Conservation (phyloP, 2,329 filamentous ascomycete species). For the Calonectria henricotiae region DNA sequence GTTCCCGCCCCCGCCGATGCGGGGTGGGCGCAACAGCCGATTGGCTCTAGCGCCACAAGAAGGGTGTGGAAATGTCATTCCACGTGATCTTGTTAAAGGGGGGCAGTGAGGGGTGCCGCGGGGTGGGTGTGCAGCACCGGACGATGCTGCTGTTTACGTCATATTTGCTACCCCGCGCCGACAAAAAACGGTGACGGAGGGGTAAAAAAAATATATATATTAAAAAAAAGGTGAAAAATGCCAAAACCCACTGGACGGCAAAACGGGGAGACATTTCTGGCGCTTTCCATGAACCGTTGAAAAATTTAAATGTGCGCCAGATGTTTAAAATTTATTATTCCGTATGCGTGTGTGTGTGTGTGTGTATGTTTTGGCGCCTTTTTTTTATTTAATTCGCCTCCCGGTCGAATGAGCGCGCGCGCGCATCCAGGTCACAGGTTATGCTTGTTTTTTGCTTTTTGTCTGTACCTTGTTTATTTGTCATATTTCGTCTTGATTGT, state of each 20-base stretch:
- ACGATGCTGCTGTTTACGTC: conserved; percentile 45
- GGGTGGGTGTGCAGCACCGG: background rate
- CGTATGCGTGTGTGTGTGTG: background rate
- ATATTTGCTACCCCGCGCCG: conserved; percentile 40
- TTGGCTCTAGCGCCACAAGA: conserved; percentile 33
- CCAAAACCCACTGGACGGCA: background rate
- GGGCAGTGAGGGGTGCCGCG: conserved; percentile 13
- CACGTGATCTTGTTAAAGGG: conserved; percentile 36
- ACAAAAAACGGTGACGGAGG: conserved; percentile 26
- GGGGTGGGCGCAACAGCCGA: conserved; percentile 41
- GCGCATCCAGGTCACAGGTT: background rate
- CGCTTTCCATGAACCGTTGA: background rate
- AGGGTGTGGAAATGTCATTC: background rate
- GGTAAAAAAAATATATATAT: conserved; percentile 27
- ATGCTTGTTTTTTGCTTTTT: conserved; percentile 28
- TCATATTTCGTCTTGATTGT: background rate
- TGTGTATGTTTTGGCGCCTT: background rate
- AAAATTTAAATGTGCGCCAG: background rate
- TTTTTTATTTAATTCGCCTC: background rate
- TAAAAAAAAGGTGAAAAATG: background rate
- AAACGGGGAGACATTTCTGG: background rate
- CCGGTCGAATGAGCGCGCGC: background rate
- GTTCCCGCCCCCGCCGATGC: conserved; percentile 47
- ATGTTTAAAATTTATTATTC: background rate
- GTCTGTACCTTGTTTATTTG: conserved; percentile 29